phyloP scores from a whole-genome alignment of 257 asterid genomes.

The Paulownia fortunei region DNA sequence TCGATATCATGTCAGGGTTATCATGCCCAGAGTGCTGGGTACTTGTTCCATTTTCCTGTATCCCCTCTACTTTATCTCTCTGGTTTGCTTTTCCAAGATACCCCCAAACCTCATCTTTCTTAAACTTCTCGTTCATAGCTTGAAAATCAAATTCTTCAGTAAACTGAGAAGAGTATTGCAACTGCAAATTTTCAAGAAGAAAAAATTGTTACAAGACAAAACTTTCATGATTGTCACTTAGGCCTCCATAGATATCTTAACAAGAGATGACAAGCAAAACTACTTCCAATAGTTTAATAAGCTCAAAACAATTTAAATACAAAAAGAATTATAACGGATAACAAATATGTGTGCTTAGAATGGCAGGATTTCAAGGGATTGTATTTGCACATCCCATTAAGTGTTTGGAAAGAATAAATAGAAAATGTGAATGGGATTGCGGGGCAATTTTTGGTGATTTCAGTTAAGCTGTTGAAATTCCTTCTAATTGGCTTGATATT shows the following conservation, averaged over 20 bases:
- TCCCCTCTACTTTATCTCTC: constrained; percentile 42
- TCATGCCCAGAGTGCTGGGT: constrained; percentile 38
- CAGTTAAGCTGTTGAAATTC: constrained; percentile 10
- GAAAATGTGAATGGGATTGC: background rate
- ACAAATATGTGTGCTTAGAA: background rate
- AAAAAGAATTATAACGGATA: background rate
- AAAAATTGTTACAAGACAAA: background rate
- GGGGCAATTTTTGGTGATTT: background rate
- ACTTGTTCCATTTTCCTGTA: constrained; percentile 34
- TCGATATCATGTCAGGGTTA: constrained; percentile 43
- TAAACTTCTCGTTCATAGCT: constrained; percentile 88
- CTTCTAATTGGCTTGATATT: background rate
- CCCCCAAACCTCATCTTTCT: constrained; percentile 86
- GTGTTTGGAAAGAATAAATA: background rate
- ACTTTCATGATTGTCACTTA: background rate
- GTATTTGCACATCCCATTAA: background rate
- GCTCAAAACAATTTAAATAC: constrained; percentile 8
- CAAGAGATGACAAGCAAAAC: constrained; percentile 10
- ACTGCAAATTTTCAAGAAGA: constrained; percentile 37
- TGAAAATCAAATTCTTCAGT: constrained; percentile 76
- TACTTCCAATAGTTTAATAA: background rate
- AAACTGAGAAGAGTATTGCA: constrained; percentile 43
- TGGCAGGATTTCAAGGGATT: background rate
- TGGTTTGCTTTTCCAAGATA: constrained; percentile 67
- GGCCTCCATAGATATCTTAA: background rate